phyloP scores from a whole-genome alignment of 1,284 basidiomycete species.

The Heterobasidion parviporum region DNA sequence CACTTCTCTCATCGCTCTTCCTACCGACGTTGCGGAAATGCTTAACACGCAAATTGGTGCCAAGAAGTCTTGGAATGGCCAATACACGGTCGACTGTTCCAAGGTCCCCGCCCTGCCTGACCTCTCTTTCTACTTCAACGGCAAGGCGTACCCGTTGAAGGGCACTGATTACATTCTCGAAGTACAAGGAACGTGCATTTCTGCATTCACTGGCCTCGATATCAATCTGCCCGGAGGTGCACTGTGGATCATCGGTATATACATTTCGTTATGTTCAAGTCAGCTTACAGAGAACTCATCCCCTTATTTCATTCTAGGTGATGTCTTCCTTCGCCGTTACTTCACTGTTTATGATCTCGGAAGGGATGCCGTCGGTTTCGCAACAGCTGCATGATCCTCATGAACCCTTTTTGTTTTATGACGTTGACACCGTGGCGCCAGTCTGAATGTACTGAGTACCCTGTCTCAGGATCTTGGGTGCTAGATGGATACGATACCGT shows the following conservation, averaged over 20 bases:
- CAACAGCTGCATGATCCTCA: slow-evolving; percentile 25
- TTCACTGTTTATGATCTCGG: slow-evolving; percentile 94
- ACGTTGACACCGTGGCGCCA: neutral
- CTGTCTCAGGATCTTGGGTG: neutral
- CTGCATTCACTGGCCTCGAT: slow-evolving; percentile 89
- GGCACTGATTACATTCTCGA: slow-evolving; percentile 87
- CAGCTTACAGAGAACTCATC: neutral
- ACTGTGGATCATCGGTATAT: slow-evolving; percentile 90
- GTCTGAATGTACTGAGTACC: neutral
- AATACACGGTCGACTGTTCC: slow-evolving; percentile 88
- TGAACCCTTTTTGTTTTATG: neutral
- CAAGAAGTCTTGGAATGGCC: slow-evolving; percentile 89
- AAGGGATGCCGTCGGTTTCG: slow-evolving; percentile 83
- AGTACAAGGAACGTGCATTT: slow-evolving; percentile 88
- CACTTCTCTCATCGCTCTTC: slow-evolving; percentile 86
- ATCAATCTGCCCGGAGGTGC: slow-evolving; percentile 83
- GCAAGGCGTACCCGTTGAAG: slow-evolving; percentile 74
- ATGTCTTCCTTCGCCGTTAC: slow-evolving; percentile 83
- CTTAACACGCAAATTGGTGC: slow-evolving; percentile 95
- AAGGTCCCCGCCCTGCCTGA: slow-evolving; percentile 83
- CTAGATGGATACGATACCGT: neutral
- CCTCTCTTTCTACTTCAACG: slow-evolving; percentile 78
- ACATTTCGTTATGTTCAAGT: slow-evolving; percentile 3
- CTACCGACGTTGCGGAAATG: slow-evolving; percentile 95
- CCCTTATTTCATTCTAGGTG: slow-evolving; percentile 34